Conservation (phyloP, 1,284 basidiomycete species). For the Heterobasidion irregulare region DNA sequence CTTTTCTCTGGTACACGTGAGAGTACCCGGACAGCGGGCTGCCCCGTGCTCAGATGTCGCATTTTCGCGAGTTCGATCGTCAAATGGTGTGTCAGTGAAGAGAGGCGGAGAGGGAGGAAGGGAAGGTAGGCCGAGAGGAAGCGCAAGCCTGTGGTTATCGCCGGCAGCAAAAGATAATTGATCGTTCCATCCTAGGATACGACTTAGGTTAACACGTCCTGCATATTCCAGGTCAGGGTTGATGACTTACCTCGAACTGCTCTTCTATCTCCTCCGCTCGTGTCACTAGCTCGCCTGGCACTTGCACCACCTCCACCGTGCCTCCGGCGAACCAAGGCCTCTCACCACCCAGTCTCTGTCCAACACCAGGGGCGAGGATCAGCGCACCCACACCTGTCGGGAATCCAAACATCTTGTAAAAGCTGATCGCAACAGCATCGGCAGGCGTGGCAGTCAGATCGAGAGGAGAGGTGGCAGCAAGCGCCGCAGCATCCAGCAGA, state of each 20-base stretch:
- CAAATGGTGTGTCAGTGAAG: slow-evolving; percentile 48
- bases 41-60: slow-evolving; percentile 41
- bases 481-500: slow-evolving; percentile 71
- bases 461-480: slow-evolving; percentile 63
- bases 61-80: slow-evolving; percentile 43
- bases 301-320: slow-evolving; percentile 74
- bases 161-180: slow-evolving; percentile 68
- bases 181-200: slow-evolving; percentile 69
- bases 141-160: slow-evolving; percentile 66
- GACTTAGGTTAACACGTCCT: neutral
- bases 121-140: slow-evolving; percentile 71
- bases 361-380: slow-evolving; percentile 77
- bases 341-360: slow-evolving; percentile 60
- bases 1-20: slow-evolving; percentile 37
- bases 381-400: slow-evolving; percentile 81
- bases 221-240: neutral
- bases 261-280: slow-evolving; percentile 52
- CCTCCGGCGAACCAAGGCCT: slow-evolving; percentile 83
- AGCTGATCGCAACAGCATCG: slow-evolving; percentile 76
- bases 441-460: slow-evolving; percentile 58
- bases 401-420: slow-evolving; percentile 88
- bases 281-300: slow-evolving; percentile 61
- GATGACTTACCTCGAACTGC: slow-evolving; percentile 58
- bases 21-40: slow-evolving; percentile 56
- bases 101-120: slow-evolving; percentile 65